Evolutionary conservation across 768 basidiomycete species (phyloP), one percentile per base, ranked within the genome.

Genomic region (Boletus reticulatus): DNA sequence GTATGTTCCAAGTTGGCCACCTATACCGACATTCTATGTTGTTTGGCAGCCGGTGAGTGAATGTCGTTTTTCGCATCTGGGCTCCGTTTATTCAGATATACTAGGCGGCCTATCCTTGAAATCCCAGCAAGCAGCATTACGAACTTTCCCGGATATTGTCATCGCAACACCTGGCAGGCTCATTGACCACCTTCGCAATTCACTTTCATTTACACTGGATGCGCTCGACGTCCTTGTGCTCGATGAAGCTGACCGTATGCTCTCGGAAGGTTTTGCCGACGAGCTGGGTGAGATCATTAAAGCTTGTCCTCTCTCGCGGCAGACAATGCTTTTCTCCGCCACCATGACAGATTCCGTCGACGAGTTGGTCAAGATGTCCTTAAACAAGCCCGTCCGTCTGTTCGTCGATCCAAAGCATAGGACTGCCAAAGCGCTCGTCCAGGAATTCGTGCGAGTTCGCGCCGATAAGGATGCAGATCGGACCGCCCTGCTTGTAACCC

Each of bases 311-410:
- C 72, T 73, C 20, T 88, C 89, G 24, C 84, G 97, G 37, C 97
- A 98, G 70, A 98, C 97, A 4, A 96, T 99, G 94, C 80, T 99
- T 37, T 99, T 99, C 74, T 97, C 94, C 1, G 97, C 97, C 3
- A 99, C 97, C 1, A 98, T 98, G 90, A 98, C 95, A 5, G 97
- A 99, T 71, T 89, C 90, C 2, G 89, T 98, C 10, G 92, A 97
- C 63, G 88, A 94, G 66, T 82, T 99, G 46, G 90, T 98, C 54
- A 87, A 85, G 66, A 88, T 98, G 81, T 92, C 92, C 13, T 75
- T 98, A 47, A 89, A 93, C 70, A 94, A 89, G 69, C 97, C 97
- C 6, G 92, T 95, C 10, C 83, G 95, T 43, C 79, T 98, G 32
- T 98, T 98, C 69, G 95, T 99, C 20, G 97, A 98, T 67, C 93